These are phyloP conservation scores for Nakazawaea holstii DNA, from an alignment of 805 yeast genomes.

Conservation along the genomic window DNA sequence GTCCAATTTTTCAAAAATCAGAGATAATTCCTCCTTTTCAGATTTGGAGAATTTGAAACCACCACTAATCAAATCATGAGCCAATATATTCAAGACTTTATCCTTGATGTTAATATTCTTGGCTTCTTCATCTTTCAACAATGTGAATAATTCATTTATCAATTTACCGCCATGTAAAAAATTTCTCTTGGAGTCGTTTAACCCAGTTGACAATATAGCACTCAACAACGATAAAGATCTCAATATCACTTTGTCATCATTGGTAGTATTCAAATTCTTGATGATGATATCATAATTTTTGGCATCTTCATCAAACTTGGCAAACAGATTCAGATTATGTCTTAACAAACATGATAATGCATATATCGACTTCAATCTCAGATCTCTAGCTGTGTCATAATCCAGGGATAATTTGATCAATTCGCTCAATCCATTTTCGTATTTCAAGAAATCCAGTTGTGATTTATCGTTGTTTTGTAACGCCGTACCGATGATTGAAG, in stretches of 20 bases:
- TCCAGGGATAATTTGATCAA: constrained; percentile 32
- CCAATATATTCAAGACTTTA: constrained; percentile 46
- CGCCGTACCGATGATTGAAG: constrained; percentile 82
- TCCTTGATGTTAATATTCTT: constrained; percentile 48
- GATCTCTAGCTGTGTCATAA: constrained; percentile 19
- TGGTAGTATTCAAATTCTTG: constrained; percentile 11
- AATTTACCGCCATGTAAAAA: constrained; percentile 33
- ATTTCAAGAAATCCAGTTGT: constrained; percentile 59
- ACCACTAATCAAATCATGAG: constrained; percentile 34
- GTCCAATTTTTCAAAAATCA: constrained; percentile 33
- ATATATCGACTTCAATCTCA: constrained; percentile 62
- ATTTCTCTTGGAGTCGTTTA: constrained; percentile 31
- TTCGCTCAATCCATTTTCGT: constrained; percentile 35
- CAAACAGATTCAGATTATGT: constrained; percentile 55
- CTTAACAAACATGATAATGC: constrained; percentile 73
- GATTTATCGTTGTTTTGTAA: constrained; percentile 83
- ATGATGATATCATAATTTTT: constrained; percentile 24
- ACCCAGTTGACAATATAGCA: constrained; percentile 53
- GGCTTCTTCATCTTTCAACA: constrained; percentile 23
- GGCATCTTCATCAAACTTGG: constrained; percentile 43
- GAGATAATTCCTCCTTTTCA: constrained; percentile 33
- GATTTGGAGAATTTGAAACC: constrained; percentile 39
- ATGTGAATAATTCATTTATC: constrained; percentile 25
- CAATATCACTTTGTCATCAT: constrained; percentile 37
- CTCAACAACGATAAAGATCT: constrained; percentile 53